Evolutionary conservation across 164 flowering plant genomes (phyloP), one percentile per base, ranked within the genome.

Genomic region (Protea cynaroides): DNA sequence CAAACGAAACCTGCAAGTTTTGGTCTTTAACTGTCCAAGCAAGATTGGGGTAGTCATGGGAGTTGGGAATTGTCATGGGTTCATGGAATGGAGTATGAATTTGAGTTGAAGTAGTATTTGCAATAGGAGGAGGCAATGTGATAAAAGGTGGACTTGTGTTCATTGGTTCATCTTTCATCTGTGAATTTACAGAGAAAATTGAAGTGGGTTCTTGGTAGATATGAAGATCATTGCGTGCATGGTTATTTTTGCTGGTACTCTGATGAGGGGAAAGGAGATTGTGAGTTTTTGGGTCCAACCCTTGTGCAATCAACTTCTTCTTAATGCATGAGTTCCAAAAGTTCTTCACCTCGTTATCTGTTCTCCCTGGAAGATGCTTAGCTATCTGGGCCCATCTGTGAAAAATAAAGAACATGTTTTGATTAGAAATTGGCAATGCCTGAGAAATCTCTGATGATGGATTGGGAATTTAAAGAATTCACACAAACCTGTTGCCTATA

Each of bases 261-360:
- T 72, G 61, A 34, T 57, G 72, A 50, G 81, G 56, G 55, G 82
- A 68, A 13, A 84, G 59, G 12, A 80, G 69, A 62, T 79, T 82
- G 57, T 84, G 86, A 14, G 88, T 84, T 69, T 72, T 77, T 47
- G 88, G 88, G 68, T 82, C 88, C 58, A 84, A 51, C n/a, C 88
- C 88, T 75, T 82, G 84, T 17, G 88, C 73, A 6, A 84, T 69
- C 1, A 84, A 77, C 74, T 82, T 84, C 57, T 84, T 84, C 82
- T 84, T 84, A n/a, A 84, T 78, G 83, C 88, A 84, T 44, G 88
- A 84, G 59, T 84, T 84, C 86, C 88, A 84, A 37, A 79, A 84
- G 63, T 84, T 84, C 82, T 84, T 84, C 73, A 84, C 84, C 75
- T 84, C 88, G 56, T 84, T 84, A 74, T 84, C 88, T 34, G 88